These are phyloP conservation scores for Fonsecaea monophora DNA, from an alignment of 2,329 filamentous ascomycete species.

Conservation along the genomic window DNA sequence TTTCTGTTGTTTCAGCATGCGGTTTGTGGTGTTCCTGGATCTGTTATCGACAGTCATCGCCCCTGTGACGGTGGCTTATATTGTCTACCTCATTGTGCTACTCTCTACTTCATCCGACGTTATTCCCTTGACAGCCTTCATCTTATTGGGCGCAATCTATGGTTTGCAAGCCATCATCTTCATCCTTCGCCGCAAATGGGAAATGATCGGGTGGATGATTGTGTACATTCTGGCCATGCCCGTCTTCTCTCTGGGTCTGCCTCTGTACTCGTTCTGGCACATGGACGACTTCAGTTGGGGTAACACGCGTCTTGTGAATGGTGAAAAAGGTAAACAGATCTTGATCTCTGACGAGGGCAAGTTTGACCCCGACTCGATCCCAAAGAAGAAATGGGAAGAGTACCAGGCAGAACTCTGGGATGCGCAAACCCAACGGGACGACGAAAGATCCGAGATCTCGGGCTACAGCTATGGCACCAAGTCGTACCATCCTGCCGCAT, in stretches of 20 bases:
- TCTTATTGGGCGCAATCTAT: constrained; percentile 93
- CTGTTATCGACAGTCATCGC: constrained; percentile 89
- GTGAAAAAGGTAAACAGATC: constrained; percentile 89
- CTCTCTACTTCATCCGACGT: constrained; percentile 67
- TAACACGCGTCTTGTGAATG: constrained; percentile 95
- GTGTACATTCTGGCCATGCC: constrained; percentile 91
- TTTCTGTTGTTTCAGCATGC: constrained; percentile 99
- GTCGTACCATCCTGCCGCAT: constrained; percentile 66
- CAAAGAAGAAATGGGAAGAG: constrained; percentile 98
- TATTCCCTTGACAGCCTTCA: constrained; percentile 83
- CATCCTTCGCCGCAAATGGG: constrained; percentile 95
- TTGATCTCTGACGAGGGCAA: constrained; percentile 97
- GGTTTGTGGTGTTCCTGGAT: constrained; percentile 95
- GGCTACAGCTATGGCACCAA: constrained; percentile 95
- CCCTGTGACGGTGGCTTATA: constrained; percentile 87
- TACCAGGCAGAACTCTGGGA: constrained; percentile 99
- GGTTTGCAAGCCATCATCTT: constrained; percentile 97
- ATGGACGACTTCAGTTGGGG: constrained; percentile 99
- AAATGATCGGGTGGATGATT: constrained; percentile 99
- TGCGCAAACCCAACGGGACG: constrained; percentile 80
- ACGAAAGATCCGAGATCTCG: constrained; percentile 85
- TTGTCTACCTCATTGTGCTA: constrained; percentile 84
- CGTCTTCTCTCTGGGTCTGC: constrained; percentile 87
- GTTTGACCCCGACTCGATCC: constrained; percentile 90
- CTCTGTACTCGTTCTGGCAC: constrained; percentile 96